Evolutionary conservation across 169 alveolate species (phyloP).

Genomic region (Blepharisma undulans): DNA sequence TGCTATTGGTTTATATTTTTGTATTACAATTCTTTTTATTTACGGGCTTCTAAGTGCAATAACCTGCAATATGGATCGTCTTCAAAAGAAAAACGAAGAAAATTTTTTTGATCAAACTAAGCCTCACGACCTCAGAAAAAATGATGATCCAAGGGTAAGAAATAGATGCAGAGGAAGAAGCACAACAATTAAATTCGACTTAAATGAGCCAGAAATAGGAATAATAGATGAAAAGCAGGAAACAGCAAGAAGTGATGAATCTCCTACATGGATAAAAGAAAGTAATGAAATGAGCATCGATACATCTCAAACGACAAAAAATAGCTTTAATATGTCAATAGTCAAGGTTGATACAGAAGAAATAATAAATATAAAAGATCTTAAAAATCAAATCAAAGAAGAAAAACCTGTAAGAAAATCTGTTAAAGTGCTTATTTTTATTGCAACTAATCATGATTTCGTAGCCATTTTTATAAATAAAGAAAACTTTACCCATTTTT

Average conservation of each 20-base stretch:
- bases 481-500: not conserved
- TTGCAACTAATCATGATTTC: not conserved
- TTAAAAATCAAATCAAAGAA: not conserved
- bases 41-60: not conserved
- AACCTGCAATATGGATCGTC: not conserved
- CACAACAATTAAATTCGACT: not conserved
- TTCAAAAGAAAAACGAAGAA: not conserved
- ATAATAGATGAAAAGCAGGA: not conserved
- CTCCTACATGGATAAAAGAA: not conserved
- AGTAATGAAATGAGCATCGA: not conserved
- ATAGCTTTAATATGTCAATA: not conserved
- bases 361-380: not conserved
- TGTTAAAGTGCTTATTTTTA: not conserved
- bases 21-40: not conserved
- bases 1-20: conserved; percentile 13
- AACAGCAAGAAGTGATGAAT: not conserved
- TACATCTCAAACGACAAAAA: not conserved
- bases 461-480: not conserved
- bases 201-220: not conserved
- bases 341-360: not conserved
- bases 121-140: not conserved
- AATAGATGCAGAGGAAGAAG: not conserved
- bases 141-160: not conserved
- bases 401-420: not conserved
- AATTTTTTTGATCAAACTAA: not conserved